Evolutionary conservation across 2,329 filamentous ascomycete species (phyloP).

Genomic region (Aspergillus cejpii): DNA sequence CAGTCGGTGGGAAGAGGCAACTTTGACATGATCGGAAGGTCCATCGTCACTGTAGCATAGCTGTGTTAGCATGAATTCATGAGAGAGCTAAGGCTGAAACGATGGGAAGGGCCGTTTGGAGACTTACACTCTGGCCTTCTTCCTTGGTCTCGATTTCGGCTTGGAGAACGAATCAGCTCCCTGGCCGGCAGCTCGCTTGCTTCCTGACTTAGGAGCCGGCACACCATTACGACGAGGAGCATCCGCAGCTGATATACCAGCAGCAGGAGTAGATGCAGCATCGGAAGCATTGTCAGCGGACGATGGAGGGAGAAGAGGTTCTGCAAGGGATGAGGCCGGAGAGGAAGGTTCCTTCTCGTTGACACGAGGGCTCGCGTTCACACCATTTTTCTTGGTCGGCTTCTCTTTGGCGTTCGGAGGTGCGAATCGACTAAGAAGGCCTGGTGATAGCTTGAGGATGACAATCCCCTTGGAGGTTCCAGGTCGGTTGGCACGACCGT

Average conservation of each 20-base stretch:
- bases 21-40: slow-evolving; percentile 39
- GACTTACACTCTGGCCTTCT: slow-evolving; percentile 88
- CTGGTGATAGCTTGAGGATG: slow-evolving; percentile 37
- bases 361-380: slow-evolving; percentile 16
- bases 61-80: slow-evolving; percentile 3
- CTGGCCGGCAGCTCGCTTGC: slow-evolving; percentile 52
- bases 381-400: slow-evolving; percentile 17
- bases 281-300: slow-evolving; percentile 40
- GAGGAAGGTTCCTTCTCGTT: slow-evolving; percentile 32
- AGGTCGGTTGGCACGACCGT: slow-evolving; percentile 33
- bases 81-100: background rate
- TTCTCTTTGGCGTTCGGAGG: slow-evolving; percentile 19
- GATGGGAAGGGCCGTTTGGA: background rate
- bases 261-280: slow-evolving; percentile 35
- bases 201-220: slow-evolving; percentile 60
- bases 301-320: slow-evolving; percentile 30
- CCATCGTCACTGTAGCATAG: slow-evolving; percentile 44
- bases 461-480: slow-evolving; percentile 29
- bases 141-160: slow-evolving; percentile 83
- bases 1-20: slow-evolving; percentile 61
- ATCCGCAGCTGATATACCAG: slow-evolving; percentile 34
- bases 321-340: slow-evolving; percentile 33
- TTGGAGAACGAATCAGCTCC: slow-evolving; percentile 58
- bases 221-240: slow-evolving; percentile 68
- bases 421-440: slow-evolving; percentile 33